A percentile compares a stretch with the other conserved stretches of the same genome.
These are phyloP conservation scores for Raddia distichophylla DNA, from an alignment of 176 grass and related monocot species.

Conservation along the genomic window DNA sequence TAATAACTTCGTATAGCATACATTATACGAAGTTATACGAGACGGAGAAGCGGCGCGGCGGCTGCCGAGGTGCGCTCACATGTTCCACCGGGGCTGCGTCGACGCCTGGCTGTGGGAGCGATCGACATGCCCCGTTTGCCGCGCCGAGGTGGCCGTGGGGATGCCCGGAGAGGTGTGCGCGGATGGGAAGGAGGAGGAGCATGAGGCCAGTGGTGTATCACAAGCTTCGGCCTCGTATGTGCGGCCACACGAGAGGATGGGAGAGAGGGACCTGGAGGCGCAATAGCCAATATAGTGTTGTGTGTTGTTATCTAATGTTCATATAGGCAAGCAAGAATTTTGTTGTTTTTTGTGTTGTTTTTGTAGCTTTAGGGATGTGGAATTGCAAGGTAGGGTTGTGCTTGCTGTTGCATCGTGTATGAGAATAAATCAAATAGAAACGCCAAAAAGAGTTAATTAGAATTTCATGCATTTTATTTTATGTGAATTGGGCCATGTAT, in stretches of 20 bases:
- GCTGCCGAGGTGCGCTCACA: constrained; percentile 63
- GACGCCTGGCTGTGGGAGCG: constrained; percentile 62
- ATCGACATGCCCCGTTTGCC: constrained; percentile 63
- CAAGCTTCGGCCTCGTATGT: not conserved
- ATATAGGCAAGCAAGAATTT: not conserved
- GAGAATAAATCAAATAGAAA: constrained; percentile 5
- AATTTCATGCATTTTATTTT: not conserved
- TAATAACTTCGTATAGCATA: too few species aligned
- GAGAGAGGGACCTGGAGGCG: constrained; percentile 55
- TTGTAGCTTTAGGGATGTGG: not conserved
- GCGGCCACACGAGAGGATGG: not conserved
- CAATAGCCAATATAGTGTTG: too few species aligned
- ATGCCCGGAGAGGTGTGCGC: not conserved
- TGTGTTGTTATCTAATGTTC: not conserved
- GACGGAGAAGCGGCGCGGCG: constrained; percentile 44
- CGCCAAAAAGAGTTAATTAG: not conserved
- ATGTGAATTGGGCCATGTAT: not conserved
- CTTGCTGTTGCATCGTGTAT: not conserved
- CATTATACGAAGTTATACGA: too few species aligned
- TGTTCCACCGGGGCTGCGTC: constrained; percentile 65
- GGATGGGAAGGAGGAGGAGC: constrained; percentile 16
- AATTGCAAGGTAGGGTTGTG: not conserved
- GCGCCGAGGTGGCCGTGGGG: constrained; percentile 32
- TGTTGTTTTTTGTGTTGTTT: not conserved
- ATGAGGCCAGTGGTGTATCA: not conserved